Conservation (phyloP, 208 protist genomes). For the Trypanosoma grayi region DNA sequence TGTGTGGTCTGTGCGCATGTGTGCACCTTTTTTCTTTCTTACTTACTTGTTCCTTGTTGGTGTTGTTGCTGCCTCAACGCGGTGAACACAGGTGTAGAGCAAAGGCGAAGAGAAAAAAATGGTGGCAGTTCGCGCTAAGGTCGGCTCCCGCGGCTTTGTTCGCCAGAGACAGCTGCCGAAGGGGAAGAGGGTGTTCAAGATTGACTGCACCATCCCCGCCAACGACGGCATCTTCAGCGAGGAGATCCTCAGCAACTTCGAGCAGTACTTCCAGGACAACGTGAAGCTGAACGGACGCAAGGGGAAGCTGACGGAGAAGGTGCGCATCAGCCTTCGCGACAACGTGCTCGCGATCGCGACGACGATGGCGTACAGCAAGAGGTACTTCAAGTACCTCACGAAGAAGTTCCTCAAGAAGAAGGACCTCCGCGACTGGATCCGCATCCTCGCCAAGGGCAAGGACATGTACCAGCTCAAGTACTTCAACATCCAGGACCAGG, state of each 20-base stretch:
- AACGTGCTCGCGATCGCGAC: constrained; percentile 90
- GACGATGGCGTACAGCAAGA: constrained; percentile 96
- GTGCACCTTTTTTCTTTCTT: constrained; percentile 24
- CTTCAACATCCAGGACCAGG: constrained; percentile 97
- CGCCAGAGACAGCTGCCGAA: constrained; percentile 85
- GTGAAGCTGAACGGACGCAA: constrained; percentile 98
- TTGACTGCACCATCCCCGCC: constrained; percentile 54
- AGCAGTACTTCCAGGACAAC: constrained; percentile 97
- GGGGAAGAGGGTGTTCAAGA: constrained; percentile 89
- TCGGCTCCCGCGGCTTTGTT: constrained; percentile 79
- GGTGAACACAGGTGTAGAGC: background rate
- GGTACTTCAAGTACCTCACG: constrained; percentile 99
- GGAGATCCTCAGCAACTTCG: constrained; percentile 85
- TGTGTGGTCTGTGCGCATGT: too few species aligned
- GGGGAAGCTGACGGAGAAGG: constrained; percentile 95
- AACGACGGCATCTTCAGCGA: constrained; percentile 71
- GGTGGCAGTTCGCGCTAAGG: constrained; percentile 91
- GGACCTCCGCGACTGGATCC: constrained; percentile 97
- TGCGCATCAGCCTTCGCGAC: constrained; percentile 85
- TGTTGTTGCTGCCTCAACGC: background rate
- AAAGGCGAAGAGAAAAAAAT: constrained; percentile 31
- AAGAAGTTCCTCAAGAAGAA: constrained; percentile 99
- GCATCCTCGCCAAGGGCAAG: constrained; percentile 95
- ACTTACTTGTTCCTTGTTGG: constrained; percentile 19
- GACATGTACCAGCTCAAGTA: constrained; percentile 97